phyloP scores from a whole-genome alignment of 2,329 filamentous ascomycete species.

The Biscogniauxia sp. region DNA sequence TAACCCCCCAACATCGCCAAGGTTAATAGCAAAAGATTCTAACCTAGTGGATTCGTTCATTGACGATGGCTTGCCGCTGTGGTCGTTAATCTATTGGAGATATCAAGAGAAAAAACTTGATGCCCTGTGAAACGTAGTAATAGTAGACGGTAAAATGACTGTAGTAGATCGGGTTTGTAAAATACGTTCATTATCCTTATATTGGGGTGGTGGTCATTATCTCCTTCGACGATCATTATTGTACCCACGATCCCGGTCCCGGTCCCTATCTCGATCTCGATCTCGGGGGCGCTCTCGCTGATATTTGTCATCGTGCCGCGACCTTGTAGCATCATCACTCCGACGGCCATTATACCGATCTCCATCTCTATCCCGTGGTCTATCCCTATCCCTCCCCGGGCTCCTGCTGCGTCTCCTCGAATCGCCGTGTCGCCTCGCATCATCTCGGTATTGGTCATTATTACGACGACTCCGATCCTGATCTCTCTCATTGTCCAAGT shows the following conservation, averaged over 20 bases:
- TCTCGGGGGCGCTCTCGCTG: slow-evolving; percentile 22
- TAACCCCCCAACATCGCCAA: too few species aligned
- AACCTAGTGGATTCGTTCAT: too few species aligned
- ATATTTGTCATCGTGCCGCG: slow-evolving; percentile 20
- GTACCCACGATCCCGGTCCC: slow-evolving; percentile 12
- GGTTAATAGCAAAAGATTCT: too few species aligned
- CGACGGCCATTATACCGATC: slow-evolving; percentile 18
- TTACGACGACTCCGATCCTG: slow-evolving; percentile 13
- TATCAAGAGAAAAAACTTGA: too few species aligned
- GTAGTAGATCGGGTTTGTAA: too few species aligned
- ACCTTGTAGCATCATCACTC: slow-evolving; percentile 16
- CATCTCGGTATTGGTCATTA: slow-evolving; percentile 24
- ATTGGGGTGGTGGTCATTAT: slow-evolving; percentile 8
- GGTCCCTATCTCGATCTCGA: slow-evolving; percentile 22
- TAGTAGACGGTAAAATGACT: too few species aligned
- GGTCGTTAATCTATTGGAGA: too few species aligned
- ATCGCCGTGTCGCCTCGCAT: slow-evolving; percentile 17
- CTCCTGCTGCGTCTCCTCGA: slow-evolving; percentile 31
- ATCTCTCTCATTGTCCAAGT: slow-evolving; percentile 21
- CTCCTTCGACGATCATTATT: slow-evolving; percentile 20
- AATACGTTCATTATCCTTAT: too few species aligned
- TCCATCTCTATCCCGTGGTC: slow-evolving; percentile 14
- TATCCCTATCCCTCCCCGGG: slow-evolving; percentile 27
- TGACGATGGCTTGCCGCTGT: too few species aligned
- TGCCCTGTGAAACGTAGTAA: too few species aligned